phyloP scores from a whole-genome alignment of 176 grass and related monocot genomes.

The Oryza officinalis region DNA sequence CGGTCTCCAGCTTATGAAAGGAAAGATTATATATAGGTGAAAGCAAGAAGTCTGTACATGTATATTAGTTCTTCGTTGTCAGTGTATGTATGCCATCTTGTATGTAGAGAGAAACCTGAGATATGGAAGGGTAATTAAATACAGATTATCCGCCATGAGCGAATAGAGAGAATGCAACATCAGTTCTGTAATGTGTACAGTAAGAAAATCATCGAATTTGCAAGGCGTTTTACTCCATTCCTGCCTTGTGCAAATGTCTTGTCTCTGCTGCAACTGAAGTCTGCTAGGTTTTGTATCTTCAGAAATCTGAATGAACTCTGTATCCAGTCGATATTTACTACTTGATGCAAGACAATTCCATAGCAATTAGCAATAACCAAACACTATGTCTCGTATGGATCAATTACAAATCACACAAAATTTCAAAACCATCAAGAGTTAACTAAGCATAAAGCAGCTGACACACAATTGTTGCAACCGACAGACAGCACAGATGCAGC shows the following conservation, averaged over 20 bases:
- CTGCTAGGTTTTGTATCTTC: not conserved
- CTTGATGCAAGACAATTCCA: too few species aligned
- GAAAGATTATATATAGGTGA: slow-evolving; percentile 22
- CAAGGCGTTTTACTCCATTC: slow-evolving; percentile 13
- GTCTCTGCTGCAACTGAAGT: not conserved
- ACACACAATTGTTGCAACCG: not conserved
- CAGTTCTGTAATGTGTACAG: slow-evolving; percentile 48
- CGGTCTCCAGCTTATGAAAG: not conserved
- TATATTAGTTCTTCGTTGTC: slow-evolving; percentile 41
- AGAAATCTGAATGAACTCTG: not conserved
- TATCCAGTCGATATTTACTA: too few species aligned
- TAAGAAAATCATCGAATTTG: slow-evolving; percentile 25
- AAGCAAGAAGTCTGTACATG: slow-evolving; percentile 46
- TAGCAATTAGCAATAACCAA: not conserved
- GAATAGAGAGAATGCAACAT: slow-evolving; percentile 29
- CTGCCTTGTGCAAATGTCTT: not conserved
- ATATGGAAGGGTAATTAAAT: slow-evolving; percentile 52
- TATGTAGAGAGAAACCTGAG: slow-evolving; percentile 45
- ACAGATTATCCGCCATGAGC: slow-evolving; percentile 43
- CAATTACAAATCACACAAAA: not conserved
- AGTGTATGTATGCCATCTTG: slow-evolving; percentile 46
- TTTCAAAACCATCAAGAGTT: not conserved
- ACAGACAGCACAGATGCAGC: not conserved
- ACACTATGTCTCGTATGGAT: not conserved
- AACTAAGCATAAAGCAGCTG: not conserved